Conservation (phyloP, 169 alveolate species). For the Cryptosporidium ubiquitum region DNA sequence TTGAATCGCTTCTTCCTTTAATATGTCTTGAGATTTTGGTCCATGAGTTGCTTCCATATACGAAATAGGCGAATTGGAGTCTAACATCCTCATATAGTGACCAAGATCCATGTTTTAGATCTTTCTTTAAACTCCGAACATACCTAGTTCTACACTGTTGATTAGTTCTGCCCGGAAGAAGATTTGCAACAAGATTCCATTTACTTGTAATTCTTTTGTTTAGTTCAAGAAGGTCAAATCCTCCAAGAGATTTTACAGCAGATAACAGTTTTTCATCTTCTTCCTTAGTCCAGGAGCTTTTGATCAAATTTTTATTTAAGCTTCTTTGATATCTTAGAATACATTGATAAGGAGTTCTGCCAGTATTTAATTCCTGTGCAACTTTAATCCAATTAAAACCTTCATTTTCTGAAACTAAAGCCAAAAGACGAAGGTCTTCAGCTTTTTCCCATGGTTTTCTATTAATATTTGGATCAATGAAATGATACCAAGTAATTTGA, state of each 20-base stretch:
- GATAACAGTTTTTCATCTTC: constrained; percentile 77
- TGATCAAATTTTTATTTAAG: constrained; percentile 57
- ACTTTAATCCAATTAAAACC: constrained; percentile 57
- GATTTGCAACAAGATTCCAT: constrained; percentile 84
- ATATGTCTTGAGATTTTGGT: constrained; percentile 75
- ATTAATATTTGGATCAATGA: constrained; percentile 59
- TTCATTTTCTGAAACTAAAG: constrained; percentile 44
- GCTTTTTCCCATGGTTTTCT: constrained; percentile 44
- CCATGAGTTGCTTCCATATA: constrained; percentile 77
- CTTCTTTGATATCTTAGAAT: constrained; percentile 69
- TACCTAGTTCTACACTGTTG: constrained; percentile 85
- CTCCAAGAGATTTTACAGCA: constrained; percentile 75
- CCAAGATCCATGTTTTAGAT: constrained; percentile 77
- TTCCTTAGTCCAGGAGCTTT: constrained; percentile 75
- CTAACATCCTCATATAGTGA: constrained; percentile 76
- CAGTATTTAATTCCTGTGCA: constrained; percentile 43
- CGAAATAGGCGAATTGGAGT: constrained; percentile 77
- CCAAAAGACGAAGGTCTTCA: constrained; percentile 48
- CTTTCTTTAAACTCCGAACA: constrained; percentile 54
- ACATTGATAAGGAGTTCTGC: constrained; percentile 72
- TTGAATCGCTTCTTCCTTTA: constrained; percentile 78
- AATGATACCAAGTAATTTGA: constrained; percentile 72
- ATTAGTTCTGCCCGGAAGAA: constrained; percentile 84
- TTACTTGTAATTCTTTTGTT: constrained; percentile 76
- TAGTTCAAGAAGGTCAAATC: constrained; percentile 35